Conservation (phyloP, 805 yeast genomes). For the Suhomyces kilbournensis region DNA sequence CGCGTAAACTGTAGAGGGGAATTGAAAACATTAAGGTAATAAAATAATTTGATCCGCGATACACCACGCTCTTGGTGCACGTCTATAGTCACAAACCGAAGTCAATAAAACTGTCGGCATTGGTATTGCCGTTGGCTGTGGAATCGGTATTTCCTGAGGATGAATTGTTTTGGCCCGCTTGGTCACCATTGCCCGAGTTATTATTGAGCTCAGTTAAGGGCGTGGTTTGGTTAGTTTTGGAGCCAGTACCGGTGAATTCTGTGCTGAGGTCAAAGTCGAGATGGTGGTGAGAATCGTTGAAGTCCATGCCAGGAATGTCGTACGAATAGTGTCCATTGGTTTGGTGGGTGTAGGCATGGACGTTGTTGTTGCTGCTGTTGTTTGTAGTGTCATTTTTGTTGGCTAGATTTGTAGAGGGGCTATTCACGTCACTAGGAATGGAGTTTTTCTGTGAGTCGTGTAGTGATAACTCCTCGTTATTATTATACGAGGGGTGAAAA, state of each 20-base stretch:
- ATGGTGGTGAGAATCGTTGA: slow-evolving; percentile 1
- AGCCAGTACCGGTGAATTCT: slow-evolving; percentile 10
- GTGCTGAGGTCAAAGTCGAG: slow-evolving; percentile 10
- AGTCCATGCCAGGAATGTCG: slow-evolving; percentile 1
- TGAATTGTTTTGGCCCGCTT: background rate
- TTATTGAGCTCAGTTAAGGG: background rate
- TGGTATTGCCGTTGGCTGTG: slow-evolving; percentile 10
- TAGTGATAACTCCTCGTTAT: background rate
- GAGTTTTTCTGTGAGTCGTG: background rate
- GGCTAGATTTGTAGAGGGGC: slow-evolving; percentile 5
- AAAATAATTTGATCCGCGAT: background rate
- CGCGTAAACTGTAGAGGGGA: background rate
- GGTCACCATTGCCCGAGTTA: background rate
- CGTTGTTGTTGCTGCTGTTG: slow-evolving; percentile 8
- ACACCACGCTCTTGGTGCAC: background rate
- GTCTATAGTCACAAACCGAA: slow-evolving; percentile 7
- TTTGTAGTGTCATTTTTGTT: slow-evolving; percentile 2
- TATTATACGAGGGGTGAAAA: background rate
- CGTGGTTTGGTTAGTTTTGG: background rate
- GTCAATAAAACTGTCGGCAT: slow-evolving; percentile 22
- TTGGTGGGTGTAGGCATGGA: slow-evolving; percentile 14
- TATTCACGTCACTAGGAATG: slow-evolving; percentile 7
- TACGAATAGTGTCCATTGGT: background rate
- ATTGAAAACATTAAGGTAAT: background rate
- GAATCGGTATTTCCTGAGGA: slow-evolving; percentile 1